A percentile compares a stretch with the other conserved stretches of the same genome.
phyloP scores from a whole-genome alignment of 768 basidiomycete species.

The Boletus barrowsii region DNA sequence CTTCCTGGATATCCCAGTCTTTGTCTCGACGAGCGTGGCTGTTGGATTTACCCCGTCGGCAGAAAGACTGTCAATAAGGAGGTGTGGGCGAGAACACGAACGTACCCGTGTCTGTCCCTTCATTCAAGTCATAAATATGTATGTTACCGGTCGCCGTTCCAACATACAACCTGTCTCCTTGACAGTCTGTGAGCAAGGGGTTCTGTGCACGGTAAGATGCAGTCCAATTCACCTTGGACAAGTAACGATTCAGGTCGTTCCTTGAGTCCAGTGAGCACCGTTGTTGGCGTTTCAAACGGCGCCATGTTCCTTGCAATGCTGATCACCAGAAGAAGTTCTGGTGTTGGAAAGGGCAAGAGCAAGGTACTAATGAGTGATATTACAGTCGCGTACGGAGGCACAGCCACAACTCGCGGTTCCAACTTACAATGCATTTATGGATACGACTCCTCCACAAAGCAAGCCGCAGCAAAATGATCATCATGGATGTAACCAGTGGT shows the following conservation, averaged over 20 bases:
- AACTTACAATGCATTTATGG: too few species aligned
- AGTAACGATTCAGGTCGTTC: slow-evolving; percentile 36
- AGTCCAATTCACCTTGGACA: slow-evolving; percentile 22
- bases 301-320: slow-evolving; percentile 22
- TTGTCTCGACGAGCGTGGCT: slow-evolving; percentile 54
- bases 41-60: slow-evolving; percentile 1
- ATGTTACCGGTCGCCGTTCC: slow-evolving; percentile 58
- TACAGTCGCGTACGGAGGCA: background rate
- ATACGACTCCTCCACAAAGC: too few species aligned
- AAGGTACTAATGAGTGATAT: background rate
- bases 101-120: slow-evolving; percentile 40
- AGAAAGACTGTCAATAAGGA: slow-evolving; percentile 17
- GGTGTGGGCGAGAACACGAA: slow-evolving; percentile 19
- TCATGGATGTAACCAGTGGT: too few species aligned
- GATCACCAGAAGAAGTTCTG: background rate
- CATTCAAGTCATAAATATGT: slow-evolving; percentile 47
- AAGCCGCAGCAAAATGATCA: too few species aligned
- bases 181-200: background rate
- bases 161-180: slow-evolving; percentile 60
- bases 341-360: background rate
- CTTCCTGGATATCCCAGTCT: slow-evolving; percentile 59
- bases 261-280: slow-evolving; percentile 32
- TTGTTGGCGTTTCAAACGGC: slow-evolving; percentile 28
- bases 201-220: background rate
- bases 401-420: slow-evolving; percentile 9